Evolutionary conservation across 441 rosid genomes (phyloP).

Genomic region (Francoa sonchifolia): DNA sequence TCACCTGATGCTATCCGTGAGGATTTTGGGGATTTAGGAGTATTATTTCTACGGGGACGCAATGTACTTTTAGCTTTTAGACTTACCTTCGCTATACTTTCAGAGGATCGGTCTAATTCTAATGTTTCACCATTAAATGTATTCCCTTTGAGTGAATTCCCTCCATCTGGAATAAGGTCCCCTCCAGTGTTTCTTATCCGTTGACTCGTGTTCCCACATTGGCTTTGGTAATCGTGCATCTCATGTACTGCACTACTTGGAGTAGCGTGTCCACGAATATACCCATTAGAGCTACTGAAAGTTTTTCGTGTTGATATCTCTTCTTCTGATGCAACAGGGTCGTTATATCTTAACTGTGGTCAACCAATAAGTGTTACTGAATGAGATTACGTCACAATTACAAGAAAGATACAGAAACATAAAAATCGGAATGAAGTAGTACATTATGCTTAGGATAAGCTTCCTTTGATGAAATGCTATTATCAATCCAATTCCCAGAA

Average conservation of each 20-base stretch:
- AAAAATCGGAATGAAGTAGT: not conserved
- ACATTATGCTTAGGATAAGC: constrained; percentile 36
- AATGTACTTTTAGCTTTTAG: constrained; percentile 14
- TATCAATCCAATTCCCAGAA: constrained; percentile 15
- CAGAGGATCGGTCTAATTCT: constrained; percentile 13
- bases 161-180: constrained; percentile 10
- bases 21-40: constrained; percentile 24
- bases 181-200: constrained; percentile 21
- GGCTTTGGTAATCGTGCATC: constrained; percentile 18
- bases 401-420: constrained; percentile 5
- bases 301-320: constrained; percentile 21
- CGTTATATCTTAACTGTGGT: constrained; percentile 31
- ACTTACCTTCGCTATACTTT: constrained; percentile 14
- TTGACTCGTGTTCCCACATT: constrained; percentile 16
- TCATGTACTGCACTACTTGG: constrained; percentile 18
- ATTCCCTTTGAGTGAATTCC: constrained; percentile 10
- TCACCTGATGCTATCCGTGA: constrained; percentile 18
- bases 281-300: constrained; percentile 20
- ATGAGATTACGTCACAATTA: constrained; percentile 4
- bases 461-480: constrained; percentile 7
- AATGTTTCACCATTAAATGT: constrained; percentile 13
- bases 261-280: constrained; percentile 21
- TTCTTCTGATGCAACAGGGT: constrained; percentile 19
- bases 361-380: constrained; percentile 10
- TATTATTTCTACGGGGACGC: constrained; percentile 17